A percentile compares a stretch with the other conserved stretches of the same genome.
Conservation (phyloP, 768 basidiomycete genomes). For the Russula ochroleuca region DNA sequence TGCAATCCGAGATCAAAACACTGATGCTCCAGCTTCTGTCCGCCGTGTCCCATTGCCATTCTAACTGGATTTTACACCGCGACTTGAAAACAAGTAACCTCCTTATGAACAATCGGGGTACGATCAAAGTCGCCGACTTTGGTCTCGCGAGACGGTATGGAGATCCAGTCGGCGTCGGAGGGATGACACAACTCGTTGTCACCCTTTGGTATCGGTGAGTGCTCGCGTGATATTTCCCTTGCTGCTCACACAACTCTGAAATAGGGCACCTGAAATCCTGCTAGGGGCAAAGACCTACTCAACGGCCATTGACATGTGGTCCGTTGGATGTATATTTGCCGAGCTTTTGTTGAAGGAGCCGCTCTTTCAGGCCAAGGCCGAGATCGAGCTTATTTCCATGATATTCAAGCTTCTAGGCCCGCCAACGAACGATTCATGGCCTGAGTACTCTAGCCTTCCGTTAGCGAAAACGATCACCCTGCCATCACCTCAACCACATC, state of each 20-base stretch:
- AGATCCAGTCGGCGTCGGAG: constrained; percentile 93
- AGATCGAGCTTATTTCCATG: constrained; percentile 87
- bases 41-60: constrained; percentile 89
- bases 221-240: constrained; percentile 15
- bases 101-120: constrained; percentile 98
- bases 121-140: constrained; percentile 98
- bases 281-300: constrained; percentile 91
- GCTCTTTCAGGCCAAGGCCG: constrained; percentile 94
- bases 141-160: constrained; percentile 94
- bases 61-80: constrained; percentile 96
- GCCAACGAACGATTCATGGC: constrained; percentile 86
- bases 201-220: constrained; percentile 96
- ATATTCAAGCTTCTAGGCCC: constrained; percentile 94
- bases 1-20: constrained; percentile 98
- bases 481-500: constrained; percentile 67
- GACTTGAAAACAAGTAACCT: constrained; percentile 97
- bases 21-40: constrained; percentile 89
- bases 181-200: constrained; percentile 96
- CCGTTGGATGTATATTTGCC: constrained; percentile 97
- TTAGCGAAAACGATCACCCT: constrained; percentile 73
- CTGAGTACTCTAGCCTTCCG: constrained; percentile 74
- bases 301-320: constrained; percentile 98
- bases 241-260: background rate
- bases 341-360: constrained; percentile 94
- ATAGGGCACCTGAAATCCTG: constrained; percentile 90